phyloP scores from a whole-genome alignment of 768 basidiomycete species.

The Sutorius australiensis region DNA sequence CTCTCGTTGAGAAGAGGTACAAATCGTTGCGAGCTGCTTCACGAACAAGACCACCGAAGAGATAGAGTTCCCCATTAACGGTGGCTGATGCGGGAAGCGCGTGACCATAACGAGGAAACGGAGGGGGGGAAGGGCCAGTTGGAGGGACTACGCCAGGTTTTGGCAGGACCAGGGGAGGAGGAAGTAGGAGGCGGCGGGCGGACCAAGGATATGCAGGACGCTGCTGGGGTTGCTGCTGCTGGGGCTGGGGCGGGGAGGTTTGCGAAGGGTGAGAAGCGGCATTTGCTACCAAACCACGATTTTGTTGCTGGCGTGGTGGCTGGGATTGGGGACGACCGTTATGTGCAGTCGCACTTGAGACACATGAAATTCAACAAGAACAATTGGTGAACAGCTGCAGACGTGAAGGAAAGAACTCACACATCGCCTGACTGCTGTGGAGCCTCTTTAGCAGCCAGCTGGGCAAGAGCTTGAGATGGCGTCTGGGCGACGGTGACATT shows the following conservation, averaged over 20 bases:
- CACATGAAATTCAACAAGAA: neutral
- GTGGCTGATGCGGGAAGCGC: slow-evolving; percentile 79
- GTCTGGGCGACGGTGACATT: slow-evolving; percentile 59
- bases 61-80: slow-evolving; percentile 83
- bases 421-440: slow-evolving; percentile 30
- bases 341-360: slow-evolving; percentile 14
- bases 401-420: slow-evolving; percentile 30
- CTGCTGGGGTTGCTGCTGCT: slow-evolving; percentile 34
- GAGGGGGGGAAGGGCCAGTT: slow-evolving; percentile 71
- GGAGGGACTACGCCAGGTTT: slow-evolving; percentile 65
- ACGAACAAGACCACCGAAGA: slow-evolving; percentile 95
- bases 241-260: slow-evolving; percentile 32
- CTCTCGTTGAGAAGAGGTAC: slow-evolving; percentile 80
- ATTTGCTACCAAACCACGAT: slow-evolving; percentile 33
- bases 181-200: slow-evolving; percentile 64
- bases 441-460: slow-evolving; percentile 39
- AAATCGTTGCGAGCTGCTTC: slow-evolving; percentile 90
- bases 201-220: slow-evolving; percentile 82
- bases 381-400: slow-evolving; percentile 1
- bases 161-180: slow-evolving; percentile 60
- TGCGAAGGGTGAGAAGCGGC: slow-evolving; percentile 28
- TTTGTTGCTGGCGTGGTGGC: slow-evolving; percentile 37
- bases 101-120: slow-evolving; percentile 96
- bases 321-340: slow-evolving; percentile 28
- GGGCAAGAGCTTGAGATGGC: slow-evolving; percentile 65